Conservation (phyloP, 306 rosid genomes). For the Arachis hypogaea region DNA sequence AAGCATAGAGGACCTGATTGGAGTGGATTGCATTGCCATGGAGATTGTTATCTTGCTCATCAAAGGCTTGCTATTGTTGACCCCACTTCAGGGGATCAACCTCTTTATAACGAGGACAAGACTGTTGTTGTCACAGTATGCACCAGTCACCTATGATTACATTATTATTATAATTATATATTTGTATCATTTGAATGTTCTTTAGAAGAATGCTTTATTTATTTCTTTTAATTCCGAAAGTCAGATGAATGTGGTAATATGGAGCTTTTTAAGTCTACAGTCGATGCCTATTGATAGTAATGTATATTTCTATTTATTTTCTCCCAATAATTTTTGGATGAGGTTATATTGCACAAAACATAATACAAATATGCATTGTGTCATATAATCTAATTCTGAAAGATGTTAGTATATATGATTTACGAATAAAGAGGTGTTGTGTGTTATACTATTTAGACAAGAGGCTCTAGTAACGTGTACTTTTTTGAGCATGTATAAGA, state of each 20-base stretch:
- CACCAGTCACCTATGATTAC: not conserved
- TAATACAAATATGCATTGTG: no score
- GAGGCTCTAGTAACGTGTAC: no score
- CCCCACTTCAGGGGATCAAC: conserved; percentile 97
- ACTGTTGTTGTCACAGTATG: conserved; percentile 78
- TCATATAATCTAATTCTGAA: no score
- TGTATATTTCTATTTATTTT: no score
- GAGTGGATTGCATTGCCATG: conserved; percentile 94
- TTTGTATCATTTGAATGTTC: not conserved
- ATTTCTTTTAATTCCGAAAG: not conserved
- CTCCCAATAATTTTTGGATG: no score
- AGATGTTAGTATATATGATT: no score
- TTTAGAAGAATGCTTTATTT: conserved; percentile 2
- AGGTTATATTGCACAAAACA: no score
- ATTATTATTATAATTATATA: not conserved
- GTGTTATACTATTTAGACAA: no score
- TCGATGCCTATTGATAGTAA: no score
- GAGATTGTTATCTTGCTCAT: conserved; percentile 84
- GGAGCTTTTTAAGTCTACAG: no score
- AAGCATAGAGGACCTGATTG: conserved; percentile 97
- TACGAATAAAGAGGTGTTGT: no score
- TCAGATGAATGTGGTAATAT: not conserved
- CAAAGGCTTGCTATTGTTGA: conserved; percentile 91
- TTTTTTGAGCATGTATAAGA: no score
- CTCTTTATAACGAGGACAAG: conserved; percentile 87